Base-by-base conservation (phyloP, 305 asterid species). In the Rubia tinctorum region DNA sequence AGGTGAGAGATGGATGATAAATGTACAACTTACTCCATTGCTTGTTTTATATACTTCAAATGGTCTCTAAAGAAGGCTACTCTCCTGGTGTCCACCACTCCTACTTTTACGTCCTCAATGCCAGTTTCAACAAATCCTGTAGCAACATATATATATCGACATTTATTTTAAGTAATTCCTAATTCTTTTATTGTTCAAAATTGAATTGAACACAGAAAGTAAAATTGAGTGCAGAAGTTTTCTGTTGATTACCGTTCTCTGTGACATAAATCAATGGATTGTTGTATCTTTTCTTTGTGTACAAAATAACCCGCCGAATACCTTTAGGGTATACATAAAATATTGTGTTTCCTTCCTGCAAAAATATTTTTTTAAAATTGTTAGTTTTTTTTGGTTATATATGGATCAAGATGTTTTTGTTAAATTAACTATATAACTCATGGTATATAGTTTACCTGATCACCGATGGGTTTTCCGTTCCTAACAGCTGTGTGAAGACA, bases 401-500 rank as follows among this genome's bases (percentile, higher is more conserved):
- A 2, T 30, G 34, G 34, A 30, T n/a, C n/a, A n/a, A n/a, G n/a
- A n/a, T n/a, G n/a, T n/a, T n/a, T n/a, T n/a, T n/a, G n/a, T n/a
- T n/a, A n/a, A n/a, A n/a, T n/a, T n/a, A n/a, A n/a, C n/a, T n/a
- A n/a, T n/a, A 30, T 30, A 30, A 27, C 2, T 30, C 34, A 30
- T 30, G 34, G 34, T 30, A 30, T 2, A 30, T 49, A 15, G 56
- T 49, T 49, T 11, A 80, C 81, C 60, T 71, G 75, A 40, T 66
- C 71, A 49, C 84, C 84, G 27, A 77, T 80, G 13, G 72, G 30
- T 56, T 20, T n/a, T 9, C 62, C 62, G 6, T n/a, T 20, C 10
- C 12, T 56, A 12, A 44, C 51, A 44, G 25, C 13, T n/a, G 27
- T 4, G n/a, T 56, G n/a, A 56, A 18, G 5, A n/a, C 2, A 56